These are phyloP conservation scores for Maudiozyma pseudohumilis DNA, from an alignment of 805 yeast genomes.

Conservation along the genomic window DNA sequence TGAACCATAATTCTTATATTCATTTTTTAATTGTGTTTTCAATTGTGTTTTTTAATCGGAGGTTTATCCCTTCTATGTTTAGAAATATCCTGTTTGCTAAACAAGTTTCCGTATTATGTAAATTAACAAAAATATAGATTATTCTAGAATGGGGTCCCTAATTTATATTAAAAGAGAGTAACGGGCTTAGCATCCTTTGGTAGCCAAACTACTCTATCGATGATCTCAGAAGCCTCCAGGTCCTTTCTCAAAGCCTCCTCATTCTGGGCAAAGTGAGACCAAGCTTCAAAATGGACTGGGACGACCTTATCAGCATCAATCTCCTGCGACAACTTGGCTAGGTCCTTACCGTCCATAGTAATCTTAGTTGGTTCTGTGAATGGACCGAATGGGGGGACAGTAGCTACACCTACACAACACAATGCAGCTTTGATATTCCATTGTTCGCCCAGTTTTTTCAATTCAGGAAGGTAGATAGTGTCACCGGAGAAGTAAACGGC, in stretches of 20 bases:
- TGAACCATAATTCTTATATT: too few relatives aligned
- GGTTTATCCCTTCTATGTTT: too few relatives aligned
- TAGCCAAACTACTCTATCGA: slow-evolving; percentile 1
- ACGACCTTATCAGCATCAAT: not conserved
- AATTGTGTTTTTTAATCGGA: too few relatives aligned
- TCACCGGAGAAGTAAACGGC: not conserved
- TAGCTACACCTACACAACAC: not conserved
- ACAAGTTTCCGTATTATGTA: too few relatives aligned
- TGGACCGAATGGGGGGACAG: not conserved
- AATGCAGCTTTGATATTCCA: not conserved
- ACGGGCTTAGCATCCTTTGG: slow-evolving; percentile 12
- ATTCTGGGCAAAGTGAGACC: not conserved
- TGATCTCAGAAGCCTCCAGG: not conserved
- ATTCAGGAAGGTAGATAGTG: slow-evolving; percentile 1
- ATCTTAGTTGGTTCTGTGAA: slow-evolving; percentile 2
- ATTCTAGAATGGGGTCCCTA: too few relatives aligned
- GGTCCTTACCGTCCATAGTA: slow-evolving; percentile 2
- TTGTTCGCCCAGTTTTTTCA: not conserved
- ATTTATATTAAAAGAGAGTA: not conserved
- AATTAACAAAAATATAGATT: too few relatives aligned
- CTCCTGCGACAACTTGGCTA: not conserved
- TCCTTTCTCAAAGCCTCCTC: not conserved
- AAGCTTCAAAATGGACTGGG: slow-evolving; percentile 3
- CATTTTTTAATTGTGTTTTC: too few relatives aligned
- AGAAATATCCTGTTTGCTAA: too few relatives aligned